Base-by-base conservation (phyloP, 2,329 filamentous ascomycete genomes). In the Aspergillus alliaceus region DNA sequence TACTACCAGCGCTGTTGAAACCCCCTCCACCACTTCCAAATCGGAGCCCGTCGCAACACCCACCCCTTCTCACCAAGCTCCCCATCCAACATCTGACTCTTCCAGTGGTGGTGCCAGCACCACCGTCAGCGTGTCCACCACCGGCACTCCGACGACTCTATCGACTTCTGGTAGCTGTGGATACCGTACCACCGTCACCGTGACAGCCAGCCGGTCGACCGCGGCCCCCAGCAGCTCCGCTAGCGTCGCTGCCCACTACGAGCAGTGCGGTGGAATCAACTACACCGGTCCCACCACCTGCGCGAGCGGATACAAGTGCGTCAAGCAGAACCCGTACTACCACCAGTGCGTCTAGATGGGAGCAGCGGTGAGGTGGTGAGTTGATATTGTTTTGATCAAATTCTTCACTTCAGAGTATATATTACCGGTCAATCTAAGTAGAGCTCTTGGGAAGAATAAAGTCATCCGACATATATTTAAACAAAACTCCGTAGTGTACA, bases 181-280 rank as follows among this genome's bases (percentile, higher is more conserved):
- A 20, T 44, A 56, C 54, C 15, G 34, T 2, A 49, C 57, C 48
- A 51, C 25, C 20, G 51, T 58, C 15, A 57, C 57, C 20, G 44
- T 48, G 44, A 48, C 47, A 0, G 37, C 56, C 46, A 40, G 56
- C 29, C 18, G 18, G n/a, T 52, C 50, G 6, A 29, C 50, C 18
- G 37, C 44, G 24, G 14, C n/a, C 24, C 47, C 59, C 29, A 56
- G 46, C 51, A 57, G 59, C 48, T 49, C 56, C 35, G 51, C 55
- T 7, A 59, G 51, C n/a, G 49, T 59, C 9, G 68, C 58, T 22
- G 42, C 61, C 12, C 61, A 64, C 27, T 71, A 61, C 47, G 59
- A 63, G 53, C 72, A 74, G 59, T 75, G 75, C 51, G 75, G 75
- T 51, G 75, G 75, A 27, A 61, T 65, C 12, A 70, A 66, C 60